Conservation (phyloP, 768 basidiomycete species). For the Calocybe indica region DNA sequence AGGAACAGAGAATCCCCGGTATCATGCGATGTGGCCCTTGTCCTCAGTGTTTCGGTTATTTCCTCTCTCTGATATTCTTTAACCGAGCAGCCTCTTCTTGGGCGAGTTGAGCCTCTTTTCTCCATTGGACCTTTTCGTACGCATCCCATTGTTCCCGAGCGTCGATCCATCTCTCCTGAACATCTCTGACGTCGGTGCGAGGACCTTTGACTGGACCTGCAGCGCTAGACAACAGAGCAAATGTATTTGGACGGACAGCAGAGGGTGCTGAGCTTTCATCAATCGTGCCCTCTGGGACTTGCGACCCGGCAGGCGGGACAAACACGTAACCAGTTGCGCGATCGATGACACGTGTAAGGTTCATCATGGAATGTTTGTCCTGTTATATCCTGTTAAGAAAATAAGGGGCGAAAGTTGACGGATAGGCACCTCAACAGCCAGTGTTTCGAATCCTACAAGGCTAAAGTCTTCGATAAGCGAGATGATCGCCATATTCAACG, state of each 20-base stretch:
- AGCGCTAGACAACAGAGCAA: slow-evolving; percentile 63
- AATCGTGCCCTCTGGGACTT: slow-evolving; percentile 28
- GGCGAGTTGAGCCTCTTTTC: slow-evolving; percentile 59
- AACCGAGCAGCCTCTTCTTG: slow-evolving; percentile 35
- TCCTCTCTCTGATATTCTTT: slow-evolving; percentile 25
- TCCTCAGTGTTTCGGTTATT: slow-evolving; percentile 6
- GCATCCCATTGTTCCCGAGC: slow-evolving; percentile 77
- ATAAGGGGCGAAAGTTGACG: neutral
- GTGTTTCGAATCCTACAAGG: slow-evolving; percentile 92
- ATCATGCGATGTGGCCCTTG: slow-evolving; percentile 10
- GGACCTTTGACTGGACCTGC: slow-evolving; percentile 46
- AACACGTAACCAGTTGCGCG: slow-evolving; percentile 91
- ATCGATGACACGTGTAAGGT: slow-evolving; percentile 79
- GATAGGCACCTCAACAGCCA: slow-evolving; percentile 79
- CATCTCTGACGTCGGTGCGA: slow-evolving; percentile 56
- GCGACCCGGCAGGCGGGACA: slow-evolving; percentile 43
- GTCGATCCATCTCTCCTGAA: slow-evolving; percentile 95
- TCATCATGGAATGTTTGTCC: slow-evolving; percentile 95
- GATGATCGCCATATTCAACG: slow-evolving; percentile 85
- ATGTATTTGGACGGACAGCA: slow-evolving; percentile 54
- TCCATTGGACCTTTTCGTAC: slow-evolving; percentile 73
- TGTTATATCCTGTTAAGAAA: slow-evolving; percentile 18
- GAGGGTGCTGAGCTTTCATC: slow-evolving; percentile 28
- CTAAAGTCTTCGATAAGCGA: slow-evolving; percentile 92
- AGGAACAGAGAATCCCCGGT: neutral